Percentiles rank a stretch among this genome's conserved stretches.
Conservation (phyloP, 805 yeast species). For the Lachancea mirantina region DNA sequence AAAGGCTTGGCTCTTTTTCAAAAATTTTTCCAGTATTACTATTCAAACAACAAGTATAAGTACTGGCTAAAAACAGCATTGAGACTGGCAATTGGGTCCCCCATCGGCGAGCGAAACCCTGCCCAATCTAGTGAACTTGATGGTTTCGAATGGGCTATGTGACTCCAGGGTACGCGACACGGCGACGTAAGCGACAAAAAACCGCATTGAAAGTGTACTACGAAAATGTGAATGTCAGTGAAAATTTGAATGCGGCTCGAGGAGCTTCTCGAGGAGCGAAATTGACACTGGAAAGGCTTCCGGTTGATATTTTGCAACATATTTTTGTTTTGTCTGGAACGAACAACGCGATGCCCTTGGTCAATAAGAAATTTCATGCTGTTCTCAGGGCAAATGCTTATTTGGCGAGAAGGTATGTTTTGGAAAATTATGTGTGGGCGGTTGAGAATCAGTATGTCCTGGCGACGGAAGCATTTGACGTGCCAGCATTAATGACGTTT, state of each 20-base stretch:
- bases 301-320: constrained; percentile 15
- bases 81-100: too few relatives aligned
- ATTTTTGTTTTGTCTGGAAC: constrained; percentile 13
- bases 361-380: constrained; percentile 15
- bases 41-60: too few relatives aligned
- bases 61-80: too few relatives aligned
- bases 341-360: constrained; percentile 10
- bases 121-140: background rate
- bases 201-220: constrained; percentile 3
- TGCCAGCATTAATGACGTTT: constrained; percentile 5
- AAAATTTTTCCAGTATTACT: too few relatives aligned
- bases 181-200: constrained; percentile 13
- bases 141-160: constrained; percentile 18
- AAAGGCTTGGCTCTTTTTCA: too few relatives aligned
- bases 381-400: constrained; percentile 14
- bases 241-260: too few relatives aligned
- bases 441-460: constrained; percentile 6
- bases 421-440: constrained; percentile 7
- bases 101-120: background rate
- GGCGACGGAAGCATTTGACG: constrained; percentile 9
- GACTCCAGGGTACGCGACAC: constrained; percentile 16
- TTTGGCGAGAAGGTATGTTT: constrained; percentile 9
- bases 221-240: constrained; percentile 1
- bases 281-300: constrained; percentile 10
- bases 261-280: background rate